Evolutionary conservation across 2,329 filamentous ascomycete species (phyloP), one percentile per base, ranked within the genome.

Genomic region (Aureobasidium sp.): DNA sequence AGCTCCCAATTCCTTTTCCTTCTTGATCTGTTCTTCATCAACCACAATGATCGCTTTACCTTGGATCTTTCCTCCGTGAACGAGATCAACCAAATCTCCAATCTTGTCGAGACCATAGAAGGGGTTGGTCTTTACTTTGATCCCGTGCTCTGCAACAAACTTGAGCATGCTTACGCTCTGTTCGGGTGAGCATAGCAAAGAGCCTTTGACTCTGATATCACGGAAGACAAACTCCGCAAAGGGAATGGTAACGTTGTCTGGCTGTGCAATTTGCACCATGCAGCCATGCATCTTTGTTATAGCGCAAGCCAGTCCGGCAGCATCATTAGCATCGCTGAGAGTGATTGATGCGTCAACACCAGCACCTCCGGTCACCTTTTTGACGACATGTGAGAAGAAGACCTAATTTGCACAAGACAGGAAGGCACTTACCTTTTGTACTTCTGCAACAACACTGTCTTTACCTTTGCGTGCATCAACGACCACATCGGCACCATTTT

Each of bases 281-380:
- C 74, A 78, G 2, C 82, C 83, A 67, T 87, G 84, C 77, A 82
- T 84, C 67, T 77, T 80, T 0, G 84, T 87, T 0, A 84, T 73
- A 0, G 82, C 82, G 59, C 80, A 83, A 0, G 77, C 79, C 26
- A 79, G 70, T 5, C 76, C 81, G 44, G 81, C 78, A 2, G 83
- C 79, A 0, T 71, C 72, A 1, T 74, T 69, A 20, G 81, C 79
- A 65, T 86, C 83, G n/a, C 77, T 77, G 0, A 86, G 69, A 52
- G 80, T 81, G 13, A 87, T 69, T 0, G 82, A 79, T 1, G 79
- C 79, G 61, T 83, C 78, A 0, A 77, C 83, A 0, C 83, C 81
- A 9, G 71, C 63, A 0, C 78, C 79, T 10, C 74, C 76, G 0
- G 82, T 85, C 1, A 55, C 51, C 47, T 50, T 36, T 20, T 48